Conservation (phyloP, 148 eudicot genomes). For the Rheum nobile region DNA sequence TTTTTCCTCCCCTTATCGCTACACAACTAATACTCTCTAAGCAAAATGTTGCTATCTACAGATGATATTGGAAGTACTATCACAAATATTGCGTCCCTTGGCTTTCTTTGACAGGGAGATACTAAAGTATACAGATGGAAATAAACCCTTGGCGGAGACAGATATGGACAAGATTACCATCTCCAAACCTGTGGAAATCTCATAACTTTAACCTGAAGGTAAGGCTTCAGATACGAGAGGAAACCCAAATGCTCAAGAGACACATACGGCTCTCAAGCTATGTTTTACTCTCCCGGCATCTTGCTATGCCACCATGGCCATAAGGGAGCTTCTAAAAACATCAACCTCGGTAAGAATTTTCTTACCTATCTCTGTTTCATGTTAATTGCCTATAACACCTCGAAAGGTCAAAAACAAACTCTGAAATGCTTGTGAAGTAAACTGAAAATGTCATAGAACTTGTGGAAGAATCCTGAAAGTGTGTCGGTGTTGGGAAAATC, state of each 20-base stretch:
- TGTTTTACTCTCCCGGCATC: slow-evolving; percentile 88
- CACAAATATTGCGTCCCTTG: not conserved
- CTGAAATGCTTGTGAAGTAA: too few species aligned
- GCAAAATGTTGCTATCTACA: not conserved
- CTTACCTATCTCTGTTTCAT: not conserved
- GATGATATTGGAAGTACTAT: not conserved
- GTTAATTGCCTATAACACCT: not conserved
- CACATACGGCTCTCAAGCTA: slow-evolving; percentile 70
- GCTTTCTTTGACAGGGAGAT: slow-evolving; percentile 51
- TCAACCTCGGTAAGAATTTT: slow-evolving; percentile 65
- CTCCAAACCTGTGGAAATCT: slow-evolving; percentile 17
- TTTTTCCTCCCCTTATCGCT: too few species aligned
- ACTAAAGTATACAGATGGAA: slow-evolving; percentile 56
- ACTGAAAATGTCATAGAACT: not conserved
- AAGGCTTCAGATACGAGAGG: slow-evolving; percentile 15
- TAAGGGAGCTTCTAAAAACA: slow-evolving; percentile 94
- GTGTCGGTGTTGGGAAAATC: not conserved
- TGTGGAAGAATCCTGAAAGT: too few species aligned
- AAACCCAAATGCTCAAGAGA: slow-evolving; percentile 22
- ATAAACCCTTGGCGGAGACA: slow-evolving; percentile 62
- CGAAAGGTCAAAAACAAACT: not conserved
- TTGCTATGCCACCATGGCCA: slow-evolving; percentile 96
- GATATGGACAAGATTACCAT: slow-evolving; percentile 54
- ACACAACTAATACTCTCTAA: too few species aligned
- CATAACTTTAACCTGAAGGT: slow-evolving; percentile 5